phyloP scores from a whole-genome alignment of 257 asterid genomes.

The Hygrophila difformis region DNA sequence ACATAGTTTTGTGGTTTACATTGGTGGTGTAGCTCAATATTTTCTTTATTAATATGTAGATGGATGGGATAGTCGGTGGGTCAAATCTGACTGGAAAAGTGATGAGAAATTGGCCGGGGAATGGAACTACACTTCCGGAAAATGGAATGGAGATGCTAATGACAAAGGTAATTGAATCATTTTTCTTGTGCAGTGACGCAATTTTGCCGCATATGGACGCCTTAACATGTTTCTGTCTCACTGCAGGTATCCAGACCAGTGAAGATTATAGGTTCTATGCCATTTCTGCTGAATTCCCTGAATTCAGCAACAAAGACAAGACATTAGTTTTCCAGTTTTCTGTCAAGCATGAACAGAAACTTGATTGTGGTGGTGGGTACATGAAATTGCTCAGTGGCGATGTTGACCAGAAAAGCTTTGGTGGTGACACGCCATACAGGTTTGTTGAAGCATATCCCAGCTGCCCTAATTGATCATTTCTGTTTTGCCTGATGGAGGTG shows the following conservation, averaged over 20 bases:
- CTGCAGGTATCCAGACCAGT: constrained; percentile 85
- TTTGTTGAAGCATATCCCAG: too few species aligned
- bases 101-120: constrained; percentile 90
- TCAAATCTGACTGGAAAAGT: constrained; percentile 95
- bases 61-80: constrained; percentile 96
- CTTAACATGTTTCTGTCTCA: neutral
- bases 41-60: constrained; percentile 21
- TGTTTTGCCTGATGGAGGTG: neutral
- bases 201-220: neutral
- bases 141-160: constrained; percentile 74
- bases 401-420: constrained; percentile 80
- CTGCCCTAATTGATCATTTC: neutral
- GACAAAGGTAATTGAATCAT: constrained; percentile 50
- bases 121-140: constrained; percentile 96
- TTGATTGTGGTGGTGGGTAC: constrained; percentile 99
- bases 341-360: constrained; percentile 98
- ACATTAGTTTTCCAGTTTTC: constrained; percentile 86
- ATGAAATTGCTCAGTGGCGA: constrained; percentile 90
- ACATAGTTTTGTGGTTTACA: too few species aligned
- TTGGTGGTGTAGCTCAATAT: too few species aligned
- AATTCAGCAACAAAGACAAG: constrained; percentile 87
- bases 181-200: neutral
- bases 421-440: constrained; percentile 98
- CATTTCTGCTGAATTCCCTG: constrained; percentile 92
- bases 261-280: constrained; percentile 91